Percentiles rank a stretch among this genome's conserved stretches.
Conservation (phyloP, 2,329 filamentous ascomycete species). For the Curvularia spicifera region DNA sequence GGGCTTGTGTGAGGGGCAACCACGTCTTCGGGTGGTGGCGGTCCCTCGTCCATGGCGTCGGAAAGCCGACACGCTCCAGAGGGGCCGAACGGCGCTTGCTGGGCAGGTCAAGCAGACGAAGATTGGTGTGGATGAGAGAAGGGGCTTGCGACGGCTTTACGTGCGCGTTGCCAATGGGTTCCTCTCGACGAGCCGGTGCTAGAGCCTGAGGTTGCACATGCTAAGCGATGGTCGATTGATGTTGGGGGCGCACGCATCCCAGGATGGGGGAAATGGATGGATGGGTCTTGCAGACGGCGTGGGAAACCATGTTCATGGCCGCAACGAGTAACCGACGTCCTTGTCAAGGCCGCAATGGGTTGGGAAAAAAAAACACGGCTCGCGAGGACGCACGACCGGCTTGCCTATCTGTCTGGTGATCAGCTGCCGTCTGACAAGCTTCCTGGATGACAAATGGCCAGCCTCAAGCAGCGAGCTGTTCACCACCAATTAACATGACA, state of each 20-base stretch:
- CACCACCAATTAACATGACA: not conserved
- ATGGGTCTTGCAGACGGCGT: constrained; percentile 22
- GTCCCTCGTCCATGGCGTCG: constrained; percentile 47
- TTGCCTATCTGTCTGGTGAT: not conserved
- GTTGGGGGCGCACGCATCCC: constrained; percentile 25
- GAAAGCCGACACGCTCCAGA: constrained; percentile 31
- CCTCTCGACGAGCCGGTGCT: constrained; percentile 15
- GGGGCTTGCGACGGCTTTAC: constrained; percentile 5
- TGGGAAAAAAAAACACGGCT: not conserved
- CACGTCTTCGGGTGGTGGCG: constrained; percentile 47
- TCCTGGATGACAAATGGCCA: constrained; percentile 5
- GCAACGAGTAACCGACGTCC: constrained; percentile 6
- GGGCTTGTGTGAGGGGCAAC: constrained; percentile 45
- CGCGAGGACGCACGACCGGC: not conserved
- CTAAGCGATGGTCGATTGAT: constrained; percentile 32
- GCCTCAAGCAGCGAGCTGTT: constrained; percentile 1
- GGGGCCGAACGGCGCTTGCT: constrained; percentile 22
- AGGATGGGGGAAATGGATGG: constrained; percentile 21
- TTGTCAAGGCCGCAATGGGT: not conserved
- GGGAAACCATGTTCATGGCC: constrained; percentile 11
- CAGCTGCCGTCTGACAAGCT: constrained; percentile 4
- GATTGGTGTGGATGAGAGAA: constrained; percentile 15
- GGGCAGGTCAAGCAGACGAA: constrained; percentile 23
- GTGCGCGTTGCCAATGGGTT: constrained; percentile 14
- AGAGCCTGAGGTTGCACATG: constrained; percentile 27